A percentile compares a stretch with the other conserved stretches of the same genome.
These are phyloP conservation scores for Curvularia sp. DNA, from an alignment of 2,329 filamentous ascomycete species.

Conservation along the genomic window DNA sequence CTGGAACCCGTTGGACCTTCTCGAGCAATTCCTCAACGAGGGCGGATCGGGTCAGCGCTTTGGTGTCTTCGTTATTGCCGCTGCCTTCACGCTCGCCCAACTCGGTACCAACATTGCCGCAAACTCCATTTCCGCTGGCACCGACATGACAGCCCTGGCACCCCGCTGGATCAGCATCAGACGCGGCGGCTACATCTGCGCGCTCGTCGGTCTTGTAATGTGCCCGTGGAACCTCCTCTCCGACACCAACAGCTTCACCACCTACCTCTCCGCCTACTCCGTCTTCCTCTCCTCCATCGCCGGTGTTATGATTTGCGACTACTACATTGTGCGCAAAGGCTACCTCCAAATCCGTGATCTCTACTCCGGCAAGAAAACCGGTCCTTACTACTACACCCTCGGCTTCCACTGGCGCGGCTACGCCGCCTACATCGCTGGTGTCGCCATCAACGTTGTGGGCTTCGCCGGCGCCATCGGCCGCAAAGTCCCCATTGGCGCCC, in stretches of 20 bases:
- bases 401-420: slow-evolving; percentile 88
- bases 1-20: slow-evolving; percentile 53
- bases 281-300: slow-evolving; percentile 94
- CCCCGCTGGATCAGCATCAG: slow-evolving; percentile 85
- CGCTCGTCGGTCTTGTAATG: slow-evolving; percentile 79
- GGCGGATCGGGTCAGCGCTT: slow-evolving; percentile 52
- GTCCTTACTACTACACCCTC: slow-evolving; percentile 75
- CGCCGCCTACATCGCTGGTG: slow-evolving; percentile 79
- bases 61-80: slow-evolving; percentile 63
- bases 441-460: slow-evolving; percentile 88
- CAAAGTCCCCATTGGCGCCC: slow-evolving; percentile 76
- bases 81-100: slow-evolving; percentile 69
- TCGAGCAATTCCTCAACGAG: slow-evolving; percentile 53
- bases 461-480: slow-evolving; percentile 82
- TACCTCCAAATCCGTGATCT: slow-evolving; percentile 80
- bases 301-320: slow-evolving; percentile 88
- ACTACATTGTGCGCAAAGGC: slow-evolving; percentile 83
- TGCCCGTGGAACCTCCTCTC: slow-evolving; percentile 84
- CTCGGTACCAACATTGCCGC: slow-evolving; percentile 87
- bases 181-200: slow-evolving; percentile 86
- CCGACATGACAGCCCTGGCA: slow-evolving; percentile 80
- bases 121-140: slow-evolving; percentile 83
- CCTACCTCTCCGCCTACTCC: slow-evolving; percentile 88
- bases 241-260: slow-evolving; percentile 82
- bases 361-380: slow-evolving; percentile 71